These are phyloP conservation scores for Rhynchosporium graminicola DNA, from an alignment of 2,329 filamentous ascomycete genomes.

Conservation along the genomic window DNA sequence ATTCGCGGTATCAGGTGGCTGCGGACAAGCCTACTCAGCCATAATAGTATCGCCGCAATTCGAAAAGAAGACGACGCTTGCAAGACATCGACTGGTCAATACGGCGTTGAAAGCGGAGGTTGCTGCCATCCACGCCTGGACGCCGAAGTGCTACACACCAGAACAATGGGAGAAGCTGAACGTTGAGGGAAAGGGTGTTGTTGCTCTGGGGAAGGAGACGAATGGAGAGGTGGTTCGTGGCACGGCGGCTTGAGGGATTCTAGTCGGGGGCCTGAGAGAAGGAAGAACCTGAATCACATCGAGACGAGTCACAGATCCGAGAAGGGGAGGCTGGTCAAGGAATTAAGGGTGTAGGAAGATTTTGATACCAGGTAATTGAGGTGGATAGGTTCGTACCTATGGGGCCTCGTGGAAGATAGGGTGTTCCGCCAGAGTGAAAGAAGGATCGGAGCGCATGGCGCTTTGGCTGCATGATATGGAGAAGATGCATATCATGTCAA, in stretches of 20 bases:
- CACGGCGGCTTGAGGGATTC: conserved; percentile 34
- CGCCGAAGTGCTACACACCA: conserved; percentile 72
- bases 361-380: background rate
- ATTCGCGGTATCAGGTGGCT: conserved; percentile 54
- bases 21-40: conserved; percentile 70
- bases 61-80: conserved; percentile 61
- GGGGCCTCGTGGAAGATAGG: background rate
- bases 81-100: conserved; percentile 70
- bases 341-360: background rate
- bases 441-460: background rate
- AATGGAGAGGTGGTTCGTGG: conserved; percentile 40
- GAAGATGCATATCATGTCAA: background rate
- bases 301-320: background rate
- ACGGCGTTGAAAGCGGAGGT: conserved; percentile 68
- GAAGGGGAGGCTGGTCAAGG: conserved; percentile 4
- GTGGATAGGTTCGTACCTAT: background rate
- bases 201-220: conserved; percentile 39
- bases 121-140: conserved; percentile 75
- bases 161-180: conserved; percentile 72
- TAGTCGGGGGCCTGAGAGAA: background rate
- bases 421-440: background rate
- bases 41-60: conserved; percentile 65
- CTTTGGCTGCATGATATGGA: background rate
- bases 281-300: background rate
- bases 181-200: conserved; percentile 36